Evolutionary conservation across 352 stramenopile species (phyloP).

Genomic region (Phytophthora vignae): DNA sequence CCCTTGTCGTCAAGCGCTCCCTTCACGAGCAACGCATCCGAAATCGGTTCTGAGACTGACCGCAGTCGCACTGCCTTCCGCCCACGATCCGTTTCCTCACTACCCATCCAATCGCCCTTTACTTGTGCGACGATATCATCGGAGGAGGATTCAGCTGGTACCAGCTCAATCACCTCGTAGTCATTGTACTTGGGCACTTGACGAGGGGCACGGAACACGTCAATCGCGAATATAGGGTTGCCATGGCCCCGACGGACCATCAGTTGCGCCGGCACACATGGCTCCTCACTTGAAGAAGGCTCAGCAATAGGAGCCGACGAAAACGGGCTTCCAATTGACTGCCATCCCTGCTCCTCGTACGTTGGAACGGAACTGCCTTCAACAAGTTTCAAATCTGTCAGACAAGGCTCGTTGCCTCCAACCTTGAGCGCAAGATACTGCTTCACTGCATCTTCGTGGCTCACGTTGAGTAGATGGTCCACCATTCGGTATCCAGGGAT

Average conservation of each 20-base stretch:
- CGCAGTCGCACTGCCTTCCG: constrained; percentile 72
- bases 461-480: constrained; percentile 77
- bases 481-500: constrained; percentile 89
- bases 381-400: constrained; percentile 83
- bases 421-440: constrained; percentile 88
- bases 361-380: constrained; percentile 47
- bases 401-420: constrained; percentile 77
- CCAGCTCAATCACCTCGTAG: constrained; percentile 88
- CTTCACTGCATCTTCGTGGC: constrained; percentile 70
- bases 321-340: constrained; percentile 69
- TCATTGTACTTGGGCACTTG: constrained; percentile 91
- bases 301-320: constrained; percentile 38
- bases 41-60: constrained; percentile 62
- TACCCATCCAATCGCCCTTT: constrained; percentile 80
- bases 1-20: constrained; percentile 79
- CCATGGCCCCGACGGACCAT: constrained; percentile 83
- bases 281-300: constrained; percentile 8
- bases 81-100: constrained; percentile 72
- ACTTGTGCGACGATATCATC: constrained; percentile 36
- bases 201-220: constrained; percentile 85
- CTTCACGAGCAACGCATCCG: constrained; percentile 64
- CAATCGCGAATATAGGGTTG: constrained; percentile 88
- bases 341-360: constrained; percentile 69
- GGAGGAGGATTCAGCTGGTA: constrained; percentile 30
- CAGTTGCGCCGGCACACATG: constrained; percentile 50